Base-by-base conservation (phyloP, 2,329 filamentous ascomycete genomes). In the Fusarium stilboides region DNA sequence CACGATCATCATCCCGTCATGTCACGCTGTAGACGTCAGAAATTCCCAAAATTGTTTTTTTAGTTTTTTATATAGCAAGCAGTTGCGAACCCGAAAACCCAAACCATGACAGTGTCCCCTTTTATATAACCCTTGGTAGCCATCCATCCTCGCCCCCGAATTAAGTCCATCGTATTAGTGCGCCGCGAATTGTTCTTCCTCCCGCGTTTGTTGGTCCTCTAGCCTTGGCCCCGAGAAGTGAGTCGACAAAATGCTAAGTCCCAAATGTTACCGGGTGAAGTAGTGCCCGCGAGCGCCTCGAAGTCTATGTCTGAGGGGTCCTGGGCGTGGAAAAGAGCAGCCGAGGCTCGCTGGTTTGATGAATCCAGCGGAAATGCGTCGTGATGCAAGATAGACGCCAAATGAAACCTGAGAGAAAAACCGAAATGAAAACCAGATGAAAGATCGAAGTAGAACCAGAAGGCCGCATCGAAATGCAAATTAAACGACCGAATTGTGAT, bases 241-340 rank as follows among this genome's bases (percentile, higher is more conserved):
- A 69, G 34, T 70, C 40, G 53, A 68, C 57, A 66, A 68, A 68
- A 67, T 58, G 53, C 52, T 44, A 56, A 62, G 43, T 57, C 39
- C 43, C 62, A 31, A 50, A 47, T 40, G 43, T 36, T 8, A 40
- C 28, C 31, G 28, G 39, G 47, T 51, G 57, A 63, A 63, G 57
- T 56, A 46, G 50, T 52, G 26, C 45, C 51, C 55, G 22, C 31
- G 39, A 42, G 33, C 50, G 51, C 61, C 50, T 59, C 45, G 22
- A 60, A 50, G 40, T 28, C 40, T 60, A n/a, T 49, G 20, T 40
- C n/a, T 24, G 50, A 31, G 37, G 42, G 42, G 62, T 45, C 24
- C 45, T 34, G 22, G 61, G 42, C 53, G 20, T 69, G 43, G 40
- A 26, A 42, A 68, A 53, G 28, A 28, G 33, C 22, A 33, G 46